phyloP scores from a whole-genome alignment of 768 basidiomycete genomes.

The Mycena belliarum region DNA sequence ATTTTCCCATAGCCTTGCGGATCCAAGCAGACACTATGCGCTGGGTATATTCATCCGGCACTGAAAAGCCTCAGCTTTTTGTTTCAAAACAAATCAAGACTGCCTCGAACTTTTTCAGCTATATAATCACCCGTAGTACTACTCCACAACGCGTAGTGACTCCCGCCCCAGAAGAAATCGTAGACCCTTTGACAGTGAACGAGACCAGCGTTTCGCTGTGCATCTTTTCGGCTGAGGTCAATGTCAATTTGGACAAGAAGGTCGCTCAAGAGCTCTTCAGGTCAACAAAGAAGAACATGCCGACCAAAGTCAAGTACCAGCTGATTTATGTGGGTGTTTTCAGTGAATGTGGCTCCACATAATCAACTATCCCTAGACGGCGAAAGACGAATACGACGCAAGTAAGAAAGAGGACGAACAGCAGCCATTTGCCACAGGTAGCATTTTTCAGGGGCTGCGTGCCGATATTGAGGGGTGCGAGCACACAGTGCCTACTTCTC shows the following conservation, averaged over 20 bases:
- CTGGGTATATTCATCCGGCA: conserved; percentile 70
- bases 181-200: conserved; percentile 41
- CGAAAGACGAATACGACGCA: conserved; percentile 77
- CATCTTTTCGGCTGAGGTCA: conserved; percentile 67
- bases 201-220: conserved; percentile 61
- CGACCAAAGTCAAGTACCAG: conserved; percentile 69
- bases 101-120: conserved; percentile 47
- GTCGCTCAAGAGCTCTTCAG: conserved; percentile 74
- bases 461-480: conserved; percentile 82
- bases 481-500: background rate
- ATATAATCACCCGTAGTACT: conserved; percentile 43
- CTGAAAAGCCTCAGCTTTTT: conserved; percentile 52
- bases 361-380: conserved; percentile 53
- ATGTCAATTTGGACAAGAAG: conserved; percentile 65
- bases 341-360: background rate
- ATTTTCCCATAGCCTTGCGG: conserved; percentile 52
- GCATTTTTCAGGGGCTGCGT: conserved; percentile 83
- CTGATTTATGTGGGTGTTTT: conserved; percentile 73
- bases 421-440: conserved; percentile 62
- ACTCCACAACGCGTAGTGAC: conserved; percentile 38
- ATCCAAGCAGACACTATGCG: conserved; percentile 84
- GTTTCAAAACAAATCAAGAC: conserved; percentile 32
- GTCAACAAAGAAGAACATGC: conserved; percentile 95
- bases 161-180: conserved; percentile 33
- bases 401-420: conserved; percentile 68